These are phyloP conservation scores for Rubus idaeus DNA, from an alignment of 306 rosid genomes.

Conservation along the genomic window DNA sequence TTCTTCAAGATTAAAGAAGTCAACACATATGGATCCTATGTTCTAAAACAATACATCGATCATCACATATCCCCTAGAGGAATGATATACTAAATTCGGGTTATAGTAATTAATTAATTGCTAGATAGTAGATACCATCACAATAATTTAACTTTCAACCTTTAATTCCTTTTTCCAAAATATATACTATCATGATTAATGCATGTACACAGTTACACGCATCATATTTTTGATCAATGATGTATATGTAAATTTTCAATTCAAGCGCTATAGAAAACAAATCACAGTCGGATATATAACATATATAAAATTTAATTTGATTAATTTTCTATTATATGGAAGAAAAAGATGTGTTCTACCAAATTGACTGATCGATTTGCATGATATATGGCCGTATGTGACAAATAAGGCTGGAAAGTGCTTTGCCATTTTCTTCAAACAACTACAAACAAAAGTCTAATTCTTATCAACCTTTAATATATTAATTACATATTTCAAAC, in stretches of 20 bases:
- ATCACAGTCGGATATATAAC: background rate
- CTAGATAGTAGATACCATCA: background rate
- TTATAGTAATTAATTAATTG: background rate
- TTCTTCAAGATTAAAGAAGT: background rate
- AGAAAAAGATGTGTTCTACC: background rate
- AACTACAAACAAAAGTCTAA: background rate
- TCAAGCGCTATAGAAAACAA: background rate
- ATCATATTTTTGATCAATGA: too few relatives aligned
- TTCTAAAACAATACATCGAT: background rate
- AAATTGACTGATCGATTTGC: background rate
- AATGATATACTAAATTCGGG: background rate
- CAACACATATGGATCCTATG: constrained; percentile 9
- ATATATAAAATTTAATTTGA: background rate
- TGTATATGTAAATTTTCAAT: too few relatives aligned
- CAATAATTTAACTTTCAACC: too few relatives aligned
- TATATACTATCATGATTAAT: too few relatives aligned
- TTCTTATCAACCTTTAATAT: background rate
- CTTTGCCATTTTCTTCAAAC: background rate
- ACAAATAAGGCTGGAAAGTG: background rate
- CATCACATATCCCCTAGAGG: constrained; percentile 4
- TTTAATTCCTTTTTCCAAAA: too few relatives aligned
- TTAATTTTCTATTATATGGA: background rate
- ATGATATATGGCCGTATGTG: background rate
- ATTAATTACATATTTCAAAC: background rate
- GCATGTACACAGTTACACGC: too few relatives aligned